Evolutionary conservation across 2,329 filamentous ascomycete species (phyloP), one percentile per base, ranked within the genome.

Genomic region (Phialophora chinensis): DNA sequence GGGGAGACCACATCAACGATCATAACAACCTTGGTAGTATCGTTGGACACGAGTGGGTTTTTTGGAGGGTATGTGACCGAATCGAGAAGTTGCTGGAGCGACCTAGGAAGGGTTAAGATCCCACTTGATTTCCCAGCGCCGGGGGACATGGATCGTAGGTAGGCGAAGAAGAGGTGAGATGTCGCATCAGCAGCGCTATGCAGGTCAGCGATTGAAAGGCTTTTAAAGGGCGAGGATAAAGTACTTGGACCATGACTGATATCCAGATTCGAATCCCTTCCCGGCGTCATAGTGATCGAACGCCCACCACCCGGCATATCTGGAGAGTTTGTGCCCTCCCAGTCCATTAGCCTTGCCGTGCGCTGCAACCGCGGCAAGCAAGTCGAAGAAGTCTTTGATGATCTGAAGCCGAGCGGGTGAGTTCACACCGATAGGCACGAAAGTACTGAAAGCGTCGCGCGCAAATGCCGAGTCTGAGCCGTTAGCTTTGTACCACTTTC

Each of bases 221-320:
- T 17, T 42, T 14, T 29, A 29, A 35, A 27, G 27, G 49, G 12
- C n/a, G 42, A 14, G 31, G 14, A 47, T 60, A 47, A 76, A 87
- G 79, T 81, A 93, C 90, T 83, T 89, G 72, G 90, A 83, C 93
- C 95, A 99, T 53, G 88, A 87, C 75, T 91, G 91, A 79, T 99
- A 99, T 62, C 94, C 93, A 49, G 92, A 92, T 72, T 98, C 95
- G 73, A 99, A 99, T 17, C 95, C 95, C 76, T 91, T 94, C 50
- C 91, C 91, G 6, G 88, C 88, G 76, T 98, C 93, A 55, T 84
- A 87, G 72, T 96, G 92, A 75, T 97, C 94, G 77, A 99, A 99
- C 0, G 94, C 93, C 95, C 95, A 99, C 95, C 95, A 99, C 54
- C 93, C 93, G 49, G 94, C 95, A 85, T 96, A 92, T 72, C 95